Percentiles rank a stretch among this genome's conserved stretches.
These are phyloP conservation scores for Aureobasidium sp. DNA, from an alignment of 2,329 filamentous ascomycete species.

Conservation along the genomic window DNA sequence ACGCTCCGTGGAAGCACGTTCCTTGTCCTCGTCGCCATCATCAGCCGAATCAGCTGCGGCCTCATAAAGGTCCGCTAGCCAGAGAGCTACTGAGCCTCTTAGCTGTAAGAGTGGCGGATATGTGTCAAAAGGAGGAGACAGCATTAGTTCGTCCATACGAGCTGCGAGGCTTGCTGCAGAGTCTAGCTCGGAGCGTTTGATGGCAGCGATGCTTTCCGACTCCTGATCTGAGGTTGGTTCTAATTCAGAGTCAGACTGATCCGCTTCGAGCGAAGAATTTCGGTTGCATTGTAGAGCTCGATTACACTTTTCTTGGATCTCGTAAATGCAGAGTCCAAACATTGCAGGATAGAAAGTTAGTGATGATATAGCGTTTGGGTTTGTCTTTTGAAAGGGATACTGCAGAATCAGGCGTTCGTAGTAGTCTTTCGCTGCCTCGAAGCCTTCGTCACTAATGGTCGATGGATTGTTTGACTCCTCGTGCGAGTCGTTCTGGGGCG, in stretches of 20 bases:
- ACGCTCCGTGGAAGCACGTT: constrained; percentile 1
- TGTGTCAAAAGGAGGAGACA: constrained; percentile 62
- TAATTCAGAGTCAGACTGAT: constrained; percentile 20
- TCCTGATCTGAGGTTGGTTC: constrained; percentile 17
- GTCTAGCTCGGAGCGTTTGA: constrained; percentile 39
- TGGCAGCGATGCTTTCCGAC: neutral
- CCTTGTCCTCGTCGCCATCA: neutral
- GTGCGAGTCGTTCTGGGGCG: neutral
- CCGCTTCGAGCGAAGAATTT: neutral
- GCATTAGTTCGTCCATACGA: constrained; percentile 64
- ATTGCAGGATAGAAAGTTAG: constrained; percentile 76
- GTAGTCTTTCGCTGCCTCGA: constrained; percentile 57
- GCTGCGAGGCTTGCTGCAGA: constrained; percentile 57
- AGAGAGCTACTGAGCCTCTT: constrained; percentile 66
- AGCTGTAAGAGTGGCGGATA: constrained; percentile 61
- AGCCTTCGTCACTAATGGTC: constrained; percentile 36
- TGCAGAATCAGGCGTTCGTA: constrained; percentile 73
- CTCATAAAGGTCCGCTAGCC: constrained; percentile 60
- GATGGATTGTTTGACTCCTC: constrained; percentile 14
- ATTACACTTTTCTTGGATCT: constrained; percentile 55
- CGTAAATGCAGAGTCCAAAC: constrained; percentile 74
- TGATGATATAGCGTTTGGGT: constrained; percentile 54
- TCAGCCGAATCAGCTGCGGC: neutral
- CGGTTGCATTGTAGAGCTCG: constrained; percentile 34
- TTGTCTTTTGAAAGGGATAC: constrained; percentile 60